These are phyloP conservation scores for Zopfia rhizophila DNA, from an alignment of 2,329 filamentous ascomycete genomes.

Conservation along the genomic window DNA sequence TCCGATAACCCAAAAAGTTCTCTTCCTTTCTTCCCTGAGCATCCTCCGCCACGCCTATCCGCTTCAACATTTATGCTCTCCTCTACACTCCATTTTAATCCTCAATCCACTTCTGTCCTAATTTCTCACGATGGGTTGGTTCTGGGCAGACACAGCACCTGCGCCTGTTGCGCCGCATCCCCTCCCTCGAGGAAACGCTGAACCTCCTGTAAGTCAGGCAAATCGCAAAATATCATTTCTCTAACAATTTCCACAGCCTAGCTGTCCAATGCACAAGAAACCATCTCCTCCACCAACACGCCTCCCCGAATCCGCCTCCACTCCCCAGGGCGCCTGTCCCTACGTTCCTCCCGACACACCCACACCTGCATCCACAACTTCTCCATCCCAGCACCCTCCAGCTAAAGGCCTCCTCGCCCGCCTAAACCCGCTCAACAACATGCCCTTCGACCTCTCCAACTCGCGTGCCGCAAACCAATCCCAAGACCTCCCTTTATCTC, in stretches of 20 bases:
- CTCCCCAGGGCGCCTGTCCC: conserved; percentile 61
- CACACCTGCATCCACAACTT: conserved; percentile 35
- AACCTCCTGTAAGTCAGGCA: conserved; percentile 64
- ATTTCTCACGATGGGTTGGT: conserved; percentile 70
- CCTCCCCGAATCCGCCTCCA: conserved; percentile 36
- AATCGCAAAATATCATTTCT: conserved; percentile 24
- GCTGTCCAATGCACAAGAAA: conserved; percentile 75
- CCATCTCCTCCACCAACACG: conserved; percentile 43
- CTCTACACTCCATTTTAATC: conserved; percentile 9
- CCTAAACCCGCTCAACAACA: conserved; percentile 89
- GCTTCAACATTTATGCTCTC: conserved; percentile 13
- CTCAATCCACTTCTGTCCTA: conserved; percentile 17
- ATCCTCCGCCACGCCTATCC: conserved; percentile 42
- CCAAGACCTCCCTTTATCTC: conserved; percentile 77
- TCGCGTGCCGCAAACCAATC: conserved; percentile 78
- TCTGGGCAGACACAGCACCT: conserved; percentile 70
- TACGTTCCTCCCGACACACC: conserved; percentile 56
- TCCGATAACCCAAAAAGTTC: conserved; percentile 43
- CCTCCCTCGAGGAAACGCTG: conserved; percentile 57
- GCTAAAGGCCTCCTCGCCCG: conserved; percentile 68
- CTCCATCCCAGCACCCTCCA: conserved; percentile 40
- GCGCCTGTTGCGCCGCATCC: conserved; percentile 58
- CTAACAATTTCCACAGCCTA: conserved; percentile 61
- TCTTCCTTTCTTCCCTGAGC: conserved; percentile 32
- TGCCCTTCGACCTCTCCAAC: conserved; percentile 90